phyloP scores from a whole-genome alignment of 23 red algal genomes.

The Gracilaria domingensis region DNA sequence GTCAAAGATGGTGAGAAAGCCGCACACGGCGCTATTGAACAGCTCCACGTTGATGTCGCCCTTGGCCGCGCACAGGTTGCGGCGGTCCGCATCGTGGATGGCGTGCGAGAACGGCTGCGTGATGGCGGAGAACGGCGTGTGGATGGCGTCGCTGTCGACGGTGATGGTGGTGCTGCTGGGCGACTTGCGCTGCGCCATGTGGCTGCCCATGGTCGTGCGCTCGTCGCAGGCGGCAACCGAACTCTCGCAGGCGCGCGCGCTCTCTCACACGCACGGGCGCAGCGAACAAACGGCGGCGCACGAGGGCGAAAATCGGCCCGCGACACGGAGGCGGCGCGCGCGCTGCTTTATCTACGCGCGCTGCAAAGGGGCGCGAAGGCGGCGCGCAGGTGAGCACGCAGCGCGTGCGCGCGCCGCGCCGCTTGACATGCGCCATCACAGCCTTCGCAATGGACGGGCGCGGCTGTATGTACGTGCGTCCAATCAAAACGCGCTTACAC shows the following conservation, averaged over 20 bases:
- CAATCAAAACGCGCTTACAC: background rate
- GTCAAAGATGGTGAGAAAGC: constrained; percentile 62
- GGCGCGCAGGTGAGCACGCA: background rate
- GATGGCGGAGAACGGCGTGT: constrained; percentile 53
- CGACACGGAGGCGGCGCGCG: no score
- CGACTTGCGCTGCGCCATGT: background rate
- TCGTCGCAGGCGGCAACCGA: background rate
- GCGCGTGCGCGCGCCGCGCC: background rate
- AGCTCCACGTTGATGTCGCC: constrained; percentile 52
- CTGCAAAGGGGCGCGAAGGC: background rate
- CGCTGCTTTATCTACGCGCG: no score
- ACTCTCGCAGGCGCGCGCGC: no score
- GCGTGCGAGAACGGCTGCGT: constrained; percentile 48
- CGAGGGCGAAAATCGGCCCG: no score
- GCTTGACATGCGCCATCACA: constrained; percentile 8
- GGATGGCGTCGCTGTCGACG: constrained; percentile 17
- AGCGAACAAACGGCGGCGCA: no score
- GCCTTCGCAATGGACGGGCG: background rate
- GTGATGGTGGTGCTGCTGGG: background rate
- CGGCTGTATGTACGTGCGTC: background rate
- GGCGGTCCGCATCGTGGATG: constrained; percentile 15
- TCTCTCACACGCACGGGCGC: no score
- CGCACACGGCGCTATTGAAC: constrained; percentile 28
- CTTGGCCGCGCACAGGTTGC: constrained; percentile 11
- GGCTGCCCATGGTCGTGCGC: background rate